Evolutionary conservation across 805 yeast species (phyloP), one percentile per base, ranked within the genome.

Genomic region (Metschnikowia chrysomelidarum): DNA sequence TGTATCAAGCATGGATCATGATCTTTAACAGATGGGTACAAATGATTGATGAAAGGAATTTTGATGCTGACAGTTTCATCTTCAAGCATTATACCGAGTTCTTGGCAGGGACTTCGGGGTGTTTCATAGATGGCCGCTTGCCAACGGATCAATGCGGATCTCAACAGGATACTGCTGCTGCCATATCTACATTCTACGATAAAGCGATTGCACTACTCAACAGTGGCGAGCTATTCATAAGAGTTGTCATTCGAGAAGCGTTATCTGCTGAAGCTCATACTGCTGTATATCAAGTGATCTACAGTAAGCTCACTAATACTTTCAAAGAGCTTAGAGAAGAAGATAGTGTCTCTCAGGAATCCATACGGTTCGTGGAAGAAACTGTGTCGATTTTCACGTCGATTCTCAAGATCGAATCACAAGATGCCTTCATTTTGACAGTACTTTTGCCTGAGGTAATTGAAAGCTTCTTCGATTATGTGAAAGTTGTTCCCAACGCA

Each of bases 231-330:
- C 60, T 74, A 38, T 70, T 76, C 4, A 69, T 80, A 0, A 68
- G 94, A 42, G 93, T 86, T 28, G 76, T 78, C 26, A 74, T 86
- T 2, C 76, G 81, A 41, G 95, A 86, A 44, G 78, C 86, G 2
- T 57, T 87, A 27, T 76, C 83, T 10, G 61, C 71, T 19, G 89
- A 82, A 38, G 57, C 80, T 29, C 80, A 83, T 59, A 76, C 87
- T 9, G 64, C 67, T 17, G 70, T 78, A 10, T 72, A 73, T 51
- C 70, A 67, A 34, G 49, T 68, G 41, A 62, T 81, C 14, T 66
- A 79, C 31, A 55, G 60, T 5, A 71, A 71, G 36, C 50, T 82
- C 24, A 64, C 57, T 31, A 50, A 53, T 3, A 54, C 63, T 15
- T 63, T 73, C 3, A 58, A 55, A 2, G 56, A 53, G 11, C 59